Conservation (phyloP, 371 early-diverging fungal genomes). For the Capniomyces stellatus region DNA sequence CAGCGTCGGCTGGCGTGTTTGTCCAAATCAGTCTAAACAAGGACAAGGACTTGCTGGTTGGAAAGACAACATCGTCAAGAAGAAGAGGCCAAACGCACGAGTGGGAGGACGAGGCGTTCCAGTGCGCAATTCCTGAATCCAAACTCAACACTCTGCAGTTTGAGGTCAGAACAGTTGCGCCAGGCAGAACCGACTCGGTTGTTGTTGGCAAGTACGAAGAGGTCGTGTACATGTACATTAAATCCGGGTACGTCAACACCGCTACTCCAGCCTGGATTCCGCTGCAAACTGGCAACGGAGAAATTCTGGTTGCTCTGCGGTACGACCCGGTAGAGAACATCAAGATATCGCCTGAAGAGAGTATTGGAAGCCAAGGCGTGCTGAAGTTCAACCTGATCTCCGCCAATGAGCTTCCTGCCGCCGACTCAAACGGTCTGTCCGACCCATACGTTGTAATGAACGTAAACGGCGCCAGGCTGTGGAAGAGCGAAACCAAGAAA, state of each 20-base stretch:
- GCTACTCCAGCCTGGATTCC: constrained; percentile 22
- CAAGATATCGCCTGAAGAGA: constrained; percentile 15
- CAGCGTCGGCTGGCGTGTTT: constrained; percentile 21
- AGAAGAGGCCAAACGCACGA: constrained; percentile 20
- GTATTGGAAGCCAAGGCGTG: constrained; percentile 22
- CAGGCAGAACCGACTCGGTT: neutral
- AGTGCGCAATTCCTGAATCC: constrained; percentile 22
- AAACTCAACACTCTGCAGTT: constrained; percentile 17
- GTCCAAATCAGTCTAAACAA: constrained; percentile 21
- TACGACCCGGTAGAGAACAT: constrained; percentile 24
- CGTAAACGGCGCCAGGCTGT: constrained; percentile 55
- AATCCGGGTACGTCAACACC: constrained; percentile 18
- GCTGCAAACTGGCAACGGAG: constrained; percentile 21
- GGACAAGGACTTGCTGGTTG: constrained; percentile 18
- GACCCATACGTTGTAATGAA: constrained; percentile 66
- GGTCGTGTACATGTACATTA: constrained; percentile 17
- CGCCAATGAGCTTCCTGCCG: constrained; percentile 26
- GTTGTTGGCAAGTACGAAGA: constrained; percentile 15
- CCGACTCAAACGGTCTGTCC: constrained; percentile 39
- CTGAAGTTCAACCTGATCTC: constrained; percentile 19
- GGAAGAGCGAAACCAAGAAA: constrained; percentile 55
- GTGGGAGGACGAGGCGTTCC: constrained; percentile 27
- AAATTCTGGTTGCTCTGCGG: constrained; percentile 21
- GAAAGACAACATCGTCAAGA: constrained; percentile 19
- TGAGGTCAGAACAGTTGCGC: constrained; percentile 11